phyloP scores from a whole-genome alignment of 2,329 filamentous ascomycete genomes.

The Leptographium procerum region DNA sequence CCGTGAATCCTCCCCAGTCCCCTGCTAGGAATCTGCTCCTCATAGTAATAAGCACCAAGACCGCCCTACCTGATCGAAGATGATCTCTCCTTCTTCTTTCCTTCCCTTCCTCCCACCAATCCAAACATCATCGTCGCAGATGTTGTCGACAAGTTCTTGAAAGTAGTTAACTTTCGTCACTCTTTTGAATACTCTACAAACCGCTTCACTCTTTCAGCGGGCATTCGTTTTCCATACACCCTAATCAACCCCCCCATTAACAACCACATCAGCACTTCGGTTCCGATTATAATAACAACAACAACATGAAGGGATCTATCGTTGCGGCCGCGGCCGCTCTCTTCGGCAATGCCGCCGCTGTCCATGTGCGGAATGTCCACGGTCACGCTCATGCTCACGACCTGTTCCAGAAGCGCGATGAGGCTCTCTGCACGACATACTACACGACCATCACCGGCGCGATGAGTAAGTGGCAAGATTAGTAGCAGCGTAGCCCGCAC shows the following conservation, averaged over 20 bases:
- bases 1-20: background rate
- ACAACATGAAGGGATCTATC: conserved; percentile 64
- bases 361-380: conserved; percentile 40
- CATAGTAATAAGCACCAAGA: background rate
- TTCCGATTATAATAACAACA: conserved; percentile 12
- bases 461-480: conserved; percentile 25
- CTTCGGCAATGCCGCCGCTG: conserved; percentile 43
- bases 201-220: conserved; percentile 88
- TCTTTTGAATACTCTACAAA: conserved; percentile 33
- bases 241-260: background rate
- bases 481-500: no score
- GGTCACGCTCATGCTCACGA: conserved; percentile 39
- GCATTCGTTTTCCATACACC: conserved; percentile 47
- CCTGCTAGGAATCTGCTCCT: background rate
- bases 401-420: conserved; percentile 38
- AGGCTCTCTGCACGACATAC: conserved; percentile 57
- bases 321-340: conserved; percentile 54
- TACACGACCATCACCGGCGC: conserved; percentile 60
- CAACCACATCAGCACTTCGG: conserved; percentile 13
- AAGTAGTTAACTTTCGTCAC: conserved; percentile 37
- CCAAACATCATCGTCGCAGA: conserved; percentile 31
- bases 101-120: conserved; percentile 23
- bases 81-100: conserved; percentile 3
- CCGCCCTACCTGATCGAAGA: background rate
- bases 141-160: conserved; percentile 38